Conservation (phyloP, 78 protist genomes). For the Polysphondylium violaceum region DNA sequence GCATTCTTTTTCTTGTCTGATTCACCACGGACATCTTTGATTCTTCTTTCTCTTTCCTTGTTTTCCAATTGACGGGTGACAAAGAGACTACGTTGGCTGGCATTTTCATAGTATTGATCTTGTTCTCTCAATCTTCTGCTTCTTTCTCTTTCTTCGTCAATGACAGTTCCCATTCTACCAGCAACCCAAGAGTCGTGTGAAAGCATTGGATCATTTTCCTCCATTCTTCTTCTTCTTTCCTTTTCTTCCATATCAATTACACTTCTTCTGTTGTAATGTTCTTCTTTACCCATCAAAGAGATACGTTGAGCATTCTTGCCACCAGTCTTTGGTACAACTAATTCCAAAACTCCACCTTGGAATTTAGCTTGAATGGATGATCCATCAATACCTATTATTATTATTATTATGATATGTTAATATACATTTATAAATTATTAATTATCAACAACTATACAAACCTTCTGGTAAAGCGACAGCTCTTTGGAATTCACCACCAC, state of each 20-base stretch:
- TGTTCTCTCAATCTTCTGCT: neutral
- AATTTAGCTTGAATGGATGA: constrained; percentile 76
- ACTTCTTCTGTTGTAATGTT: constrained; percentile 14
- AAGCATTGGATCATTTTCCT: constrained; percentile 46
- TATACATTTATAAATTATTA: no score
- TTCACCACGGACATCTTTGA: constrained; percentile 44
- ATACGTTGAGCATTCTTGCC: constrained; percentile 71
- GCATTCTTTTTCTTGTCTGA: constrained; percentile 33
- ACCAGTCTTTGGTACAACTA: constrained; percentile 61
- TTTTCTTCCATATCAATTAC: constrained; percentile 33
- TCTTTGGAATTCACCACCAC: constrained; percentile 77
- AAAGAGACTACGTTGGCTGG: neutral
- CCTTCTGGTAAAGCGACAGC: constrained; percentile 79
- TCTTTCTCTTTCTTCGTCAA: constrained; percentile 25
- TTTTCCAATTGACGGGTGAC: neutral
- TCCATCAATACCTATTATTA: constrained; percentile 44
- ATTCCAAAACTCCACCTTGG: constrained; percentile 64
- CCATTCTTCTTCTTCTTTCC: constrained; percentile 77
- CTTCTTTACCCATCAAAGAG: constrained; percentile 46
- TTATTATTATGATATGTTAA: neutral
- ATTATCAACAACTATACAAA: no score
- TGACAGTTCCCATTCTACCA: constrained; percentile 8
- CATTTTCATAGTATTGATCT: neutral
- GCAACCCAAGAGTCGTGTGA: neutral
- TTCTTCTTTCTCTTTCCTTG: constrained; percentile 56